Conservation (phyloP, 78 protist genomes). For the Speleostelium caveatum region DNA sequence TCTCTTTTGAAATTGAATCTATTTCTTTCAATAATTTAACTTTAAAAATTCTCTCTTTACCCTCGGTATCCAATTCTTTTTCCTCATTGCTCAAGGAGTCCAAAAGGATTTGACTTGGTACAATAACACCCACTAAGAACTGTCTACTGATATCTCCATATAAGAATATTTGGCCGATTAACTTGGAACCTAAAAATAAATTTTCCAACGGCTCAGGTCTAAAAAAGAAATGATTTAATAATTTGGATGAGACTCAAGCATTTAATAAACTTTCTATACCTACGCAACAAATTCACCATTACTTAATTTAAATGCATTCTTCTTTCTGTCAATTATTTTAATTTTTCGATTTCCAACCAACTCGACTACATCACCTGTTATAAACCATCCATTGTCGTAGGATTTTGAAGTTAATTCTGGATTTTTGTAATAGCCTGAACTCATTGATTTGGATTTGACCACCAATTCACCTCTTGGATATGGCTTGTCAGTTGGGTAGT, state of each 20-base stretch:
- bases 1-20: constrained; percentile 24
- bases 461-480: constrained; percentile 86
- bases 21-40: constrained; percentile 34
- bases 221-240: too few relatives aligned
- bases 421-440: constrained; percentile 88
- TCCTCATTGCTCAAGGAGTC: neutral
- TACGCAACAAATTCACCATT: constrained; percentile 95
- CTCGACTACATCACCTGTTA: constrained; percentile 95
- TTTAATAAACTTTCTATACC: too few relatives aligned
- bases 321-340: constrained; percentile 92
- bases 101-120: constrained; percentile 18
- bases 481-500: constrained; percentile 66
- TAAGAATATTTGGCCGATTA: constrained; percentile 57
- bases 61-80: neutral
- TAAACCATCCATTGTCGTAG: constrained; percentile 89
- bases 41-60: constrained; percentile 17
- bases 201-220: constrained; percentile 79
- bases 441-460: constrained; percentile 75
- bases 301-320: constrained; percentile 89
- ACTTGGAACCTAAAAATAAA: constrained; percentile 19
- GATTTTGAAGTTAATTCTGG: constrained; percentile 5
- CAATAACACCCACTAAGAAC: constrained; percentile 48
- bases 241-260: too few relatives aligned
- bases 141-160: constrained; percentile 50
- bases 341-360: constrained; percentile 49